Percentiles rank a stretch among this genome's conserved stretches.
Conservation (phyloP, 495 filamentous ascomycete genomes). For the Saxispiralis lemnorum region DNA sequence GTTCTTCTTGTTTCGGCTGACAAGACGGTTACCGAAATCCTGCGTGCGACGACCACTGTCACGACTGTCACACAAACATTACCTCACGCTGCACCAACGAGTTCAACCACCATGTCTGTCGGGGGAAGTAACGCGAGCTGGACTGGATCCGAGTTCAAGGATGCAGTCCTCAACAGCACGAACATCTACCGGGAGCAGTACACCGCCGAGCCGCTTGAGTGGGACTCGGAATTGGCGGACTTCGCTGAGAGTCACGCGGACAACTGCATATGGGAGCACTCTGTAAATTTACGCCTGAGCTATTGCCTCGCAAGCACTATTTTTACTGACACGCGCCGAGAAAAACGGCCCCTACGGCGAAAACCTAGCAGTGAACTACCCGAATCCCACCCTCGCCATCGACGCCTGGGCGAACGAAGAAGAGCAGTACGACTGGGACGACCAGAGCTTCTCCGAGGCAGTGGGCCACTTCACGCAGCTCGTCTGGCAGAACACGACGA, state of each 20-base stretch:
- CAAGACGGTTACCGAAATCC: no score
- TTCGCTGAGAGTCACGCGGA: constrained; percentile 38
- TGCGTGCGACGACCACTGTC: no score
- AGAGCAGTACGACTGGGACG: constrained; percentile 37
- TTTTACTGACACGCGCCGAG: background rate
- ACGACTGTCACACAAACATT: no score
- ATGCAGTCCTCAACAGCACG: constrained; percentile 41
- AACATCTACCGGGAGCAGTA: constrained; percentile 51
- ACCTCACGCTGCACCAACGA: no score
- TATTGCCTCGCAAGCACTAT: background rate
- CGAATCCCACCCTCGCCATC: constrained; percentile 39
- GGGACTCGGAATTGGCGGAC: constrained; percentile 45
- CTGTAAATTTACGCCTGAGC: constrained; percentile 23
- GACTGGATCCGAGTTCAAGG: constrained; percentile 3
- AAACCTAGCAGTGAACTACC: constrained; percentile 56
- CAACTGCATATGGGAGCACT: constrained; percentile 44
- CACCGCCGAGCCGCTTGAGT: constrained; percentile 41
- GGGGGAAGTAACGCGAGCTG: no score
- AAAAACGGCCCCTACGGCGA: constrained; percentile 56
- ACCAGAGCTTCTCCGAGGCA: constrained; percentile 37
- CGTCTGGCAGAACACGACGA: constrained; percentile 55
- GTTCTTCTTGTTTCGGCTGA: no score
- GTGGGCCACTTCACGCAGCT: constrained; percentile 82
- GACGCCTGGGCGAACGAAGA: constrained; percentile 53
- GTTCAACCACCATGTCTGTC: no score